Conservation (phyloP, 1,284 basidiomycete genomes). For the Puccinia polysora region DNA sequence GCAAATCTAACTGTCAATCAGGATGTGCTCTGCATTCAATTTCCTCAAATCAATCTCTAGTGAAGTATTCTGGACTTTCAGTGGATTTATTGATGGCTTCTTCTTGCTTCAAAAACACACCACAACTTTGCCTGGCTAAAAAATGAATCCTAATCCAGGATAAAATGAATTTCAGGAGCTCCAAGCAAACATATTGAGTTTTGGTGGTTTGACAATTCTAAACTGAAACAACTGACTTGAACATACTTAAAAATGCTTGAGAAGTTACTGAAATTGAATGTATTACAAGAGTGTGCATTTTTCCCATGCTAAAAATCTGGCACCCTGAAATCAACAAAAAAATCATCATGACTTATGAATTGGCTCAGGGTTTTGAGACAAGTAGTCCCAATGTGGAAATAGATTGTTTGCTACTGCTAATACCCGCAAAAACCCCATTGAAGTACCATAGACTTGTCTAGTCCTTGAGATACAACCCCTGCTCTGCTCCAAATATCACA, state of each 20-base stretch:
- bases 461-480: no score
- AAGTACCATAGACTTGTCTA: no score
- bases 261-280: slow-evolving; percentile 39
- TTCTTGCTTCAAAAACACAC: slow-evolving; percentile 34
- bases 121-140: slow-evolving; percentile 29
- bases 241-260: slow-evolving; percentile 40
- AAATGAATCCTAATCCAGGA: slow-evolving; percentile 19
- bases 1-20: no score
- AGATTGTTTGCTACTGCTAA: no score
- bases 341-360: slow-evolving; percentile 43
- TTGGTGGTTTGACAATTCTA: neutral
- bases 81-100: slow-evolving; percentile 25
- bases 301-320: slow-evolving; percentile 28
- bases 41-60: slow-evolving; percentile 44
- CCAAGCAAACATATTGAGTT: neutral
- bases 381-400: slow-evolving; percentile 42
- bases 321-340: slow-evolving; percentile 35
- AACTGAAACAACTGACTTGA: slow-evolving; percentile 27
- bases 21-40: slow-evolving; percentile 50
- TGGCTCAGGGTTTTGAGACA: slow-evolving; percentile 39
- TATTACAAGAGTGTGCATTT: slow-evolving; percentile 34
- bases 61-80: slow-evolving; percentile 33
- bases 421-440: no score
- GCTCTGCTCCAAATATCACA: no score
- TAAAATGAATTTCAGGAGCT: neutral